A percentile compares a stretch with the other conserved stretches of the same genome.
Conservation (phyloP, 1,139 yeast genomes). For the Nakaseomyces bracarensis region DNA sequence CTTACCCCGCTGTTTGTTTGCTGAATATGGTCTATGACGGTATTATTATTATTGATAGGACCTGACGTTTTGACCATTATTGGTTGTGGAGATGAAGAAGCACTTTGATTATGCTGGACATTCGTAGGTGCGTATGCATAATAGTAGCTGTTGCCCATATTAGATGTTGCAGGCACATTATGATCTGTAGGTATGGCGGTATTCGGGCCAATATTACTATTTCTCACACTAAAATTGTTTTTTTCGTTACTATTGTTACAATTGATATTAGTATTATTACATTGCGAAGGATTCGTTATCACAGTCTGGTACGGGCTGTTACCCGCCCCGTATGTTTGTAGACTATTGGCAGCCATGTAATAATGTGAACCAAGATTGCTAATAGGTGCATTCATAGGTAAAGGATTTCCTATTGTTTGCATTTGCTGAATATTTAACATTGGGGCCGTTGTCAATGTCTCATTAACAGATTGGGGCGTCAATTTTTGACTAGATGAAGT, state of each 20-base stretch:
- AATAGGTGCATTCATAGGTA: neutral
- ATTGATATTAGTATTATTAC: neutral
- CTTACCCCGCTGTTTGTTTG: neutral
- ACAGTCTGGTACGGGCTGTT: neutral
- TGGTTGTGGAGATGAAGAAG: slow-evolving; percentile 5
- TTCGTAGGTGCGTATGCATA: slow-evolving; percentile 3
- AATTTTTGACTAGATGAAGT: neutral
- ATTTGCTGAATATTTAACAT: neutral
- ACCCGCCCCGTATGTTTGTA: neutral
- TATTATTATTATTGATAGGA: neutral
- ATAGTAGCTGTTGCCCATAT: slow-evolving; percentile 5
- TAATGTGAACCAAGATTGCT: slow-evolving; percentile 2
- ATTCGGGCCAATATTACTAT: neutral
- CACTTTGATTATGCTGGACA: neutral
- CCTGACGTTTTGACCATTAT: neutral
- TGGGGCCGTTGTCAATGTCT: neutral
- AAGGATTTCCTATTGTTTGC: neutral
- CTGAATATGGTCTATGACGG: neutral
- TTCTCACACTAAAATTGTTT: slow-evolving; percentile 1
- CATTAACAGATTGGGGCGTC: neutral
- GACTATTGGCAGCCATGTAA: neutral
- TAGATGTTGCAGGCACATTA: neutral
- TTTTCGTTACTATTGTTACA: slow-evolving; percentile 8
- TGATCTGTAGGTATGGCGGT: neutral
- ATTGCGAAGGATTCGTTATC: neutral